phyloP scores from a whole-genome alignment of 1,284 basidiomycete genomes.

The Puccinia novopanici region DNA sequence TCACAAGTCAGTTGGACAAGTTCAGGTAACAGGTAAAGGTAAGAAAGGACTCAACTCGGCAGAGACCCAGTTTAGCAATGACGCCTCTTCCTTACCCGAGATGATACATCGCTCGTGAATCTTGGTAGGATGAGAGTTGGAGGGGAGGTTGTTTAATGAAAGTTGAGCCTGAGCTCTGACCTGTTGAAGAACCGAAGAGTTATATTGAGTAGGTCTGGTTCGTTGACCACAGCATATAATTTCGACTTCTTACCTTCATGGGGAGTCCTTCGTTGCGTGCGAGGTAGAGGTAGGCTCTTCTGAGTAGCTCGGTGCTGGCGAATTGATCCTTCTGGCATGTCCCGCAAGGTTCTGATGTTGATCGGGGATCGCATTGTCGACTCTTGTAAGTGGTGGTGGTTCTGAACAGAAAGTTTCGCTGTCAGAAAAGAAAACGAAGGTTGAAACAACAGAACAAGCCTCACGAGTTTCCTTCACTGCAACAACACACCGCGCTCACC shows the following conservation, averaged over 20 bases:
- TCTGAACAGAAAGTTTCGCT: not conserved
- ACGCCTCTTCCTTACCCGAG: constrained; percentile 45
- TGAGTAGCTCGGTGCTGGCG: constrained; percentile 33
- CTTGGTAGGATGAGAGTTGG: constrained; percentile 50
- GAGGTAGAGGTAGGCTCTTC: constrained; percentile 42
- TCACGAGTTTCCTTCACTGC: no score
- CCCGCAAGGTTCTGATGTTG: constrained; percentile 49
- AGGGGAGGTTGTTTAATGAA: constrained; percentile 47
- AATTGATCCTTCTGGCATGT: constrained; percentile 44
- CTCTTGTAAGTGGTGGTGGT: not conserved
- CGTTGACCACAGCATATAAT: not conserved
- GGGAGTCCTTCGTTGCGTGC: constrained; percentile 43
- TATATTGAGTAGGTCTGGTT: not conserved
- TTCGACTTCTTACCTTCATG: constrained; percentile 32
- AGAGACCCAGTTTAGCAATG: constrained; percentile 50
- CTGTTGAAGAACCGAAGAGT: not conserved
- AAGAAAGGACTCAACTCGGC: constrained; percentile 26
- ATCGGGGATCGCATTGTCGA: constrained; percentile 41
- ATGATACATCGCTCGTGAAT: constrained; percentile 50
- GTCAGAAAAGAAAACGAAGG: no score
- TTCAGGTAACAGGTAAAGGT: not conserved
- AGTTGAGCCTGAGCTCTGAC: constrained; percentile 49
- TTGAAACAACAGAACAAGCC: no score
- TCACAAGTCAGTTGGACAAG: not conserved
- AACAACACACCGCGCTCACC: no score